A percentile compares a stretch with the other conserved stretches of the same genome.
These are phyloP conservation scores for Lecanosticta acicola DNA, from an alignment of 2,329 filamentous ascomycete species.

Conservation along the genomic window DNA sequence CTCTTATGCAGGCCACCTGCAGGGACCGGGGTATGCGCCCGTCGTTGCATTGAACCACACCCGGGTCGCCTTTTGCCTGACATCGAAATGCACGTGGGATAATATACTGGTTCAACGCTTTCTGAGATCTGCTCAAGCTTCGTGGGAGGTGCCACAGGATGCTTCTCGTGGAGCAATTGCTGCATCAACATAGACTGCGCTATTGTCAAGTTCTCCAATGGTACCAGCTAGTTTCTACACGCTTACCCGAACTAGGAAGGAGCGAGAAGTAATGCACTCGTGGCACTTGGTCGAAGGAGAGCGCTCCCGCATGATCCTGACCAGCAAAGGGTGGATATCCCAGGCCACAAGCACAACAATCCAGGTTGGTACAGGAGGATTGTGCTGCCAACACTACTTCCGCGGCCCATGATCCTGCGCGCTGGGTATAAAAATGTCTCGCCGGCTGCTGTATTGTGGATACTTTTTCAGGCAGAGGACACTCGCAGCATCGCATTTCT, in stretches of 20 bases:
- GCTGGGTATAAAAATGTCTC: too few species aligned
- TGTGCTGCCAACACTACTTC: too few species aligned
- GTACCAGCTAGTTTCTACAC: not conserved
- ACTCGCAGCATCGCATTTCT: too few species aligned
- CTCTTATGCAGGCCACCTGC: not conserved
- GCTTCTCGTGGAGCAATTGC: not conserved
- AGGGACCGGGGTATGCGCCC: not conserved
- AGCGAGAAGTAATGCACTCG: not conserved
- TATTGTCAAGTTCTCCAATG: not conserved
- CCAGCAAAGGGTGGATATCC: too few species aligned
- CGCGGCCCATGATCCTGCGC: too few species aligned
- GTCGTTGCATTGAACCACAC: not conserved
- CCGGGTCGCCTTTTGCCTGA: not conserved
- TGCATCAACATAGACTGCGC: not conserved
- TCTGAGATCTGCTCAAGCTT: not conserved
- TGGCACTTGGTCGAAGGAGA: too few species aligned
- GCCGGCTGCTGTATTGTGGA: too few species aligned
- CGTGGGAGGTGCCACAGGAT: not conserved
- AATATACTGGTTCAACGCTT: not conserved
- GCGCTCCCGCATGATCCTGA: too few species aligned
- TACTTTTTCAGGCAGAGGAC: too few species aligned
- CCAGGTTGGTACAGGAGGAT: too few species aligned
- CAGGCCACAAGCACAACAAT: too few species aligned
- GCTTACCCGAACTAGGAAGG: not conserved
- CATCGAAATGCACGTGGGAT: not conserved